Evolutionary conservation across 768 basidiomycete species (phyloP), one percentile per base, ranked within the genome.

Genomic region (Amanita exitialis): DNA sequence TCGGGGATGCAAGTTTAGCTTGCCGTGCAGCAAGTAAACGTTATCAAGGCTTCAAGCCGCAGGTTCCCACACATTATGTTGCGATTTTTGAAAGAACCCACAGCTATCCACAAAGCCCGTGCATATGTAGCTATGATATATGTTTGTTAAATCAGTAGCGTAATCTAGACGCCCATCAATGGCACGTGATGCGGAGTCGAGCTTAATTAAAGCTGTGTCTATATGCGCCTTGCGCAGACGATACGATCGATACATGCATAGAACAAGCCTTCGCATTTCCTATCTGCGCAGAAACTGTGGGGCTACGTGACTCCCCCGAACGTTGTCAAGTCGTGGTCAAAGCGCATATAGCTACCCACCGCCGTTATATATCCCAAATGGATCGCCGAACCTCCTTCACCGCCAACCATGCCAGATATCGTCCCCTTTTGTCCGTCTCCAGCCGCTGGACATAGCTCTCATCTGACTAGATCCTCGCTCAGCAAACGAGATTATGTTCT

Each of bases 211-310:
- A 30, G 12, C 16, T 23, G 30, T 42, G 47, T 25, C 49, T 39
- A 42, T 42, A 49, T 49, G 48, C 48, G 38, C 38, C 27, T 42
- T 28, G 38, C 49, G 32, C 30, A 3, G 21, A 34, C 32, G 42
- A 36, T 51, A 44, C 18, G 50, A 51, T 51, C 50, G 42, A 44
- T 51, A 51, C 43, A 51, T 51, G 50, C 42, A 44, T 34, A 23
- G 30, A 36, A 39, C 42, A 44, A 18, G 43, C 42, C 43, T 27
- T 44, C 21, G n/a, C 32, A 12, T 25, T 30, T 20, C 49, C 50
- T 28, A 36, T 44, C 41, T 30, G 28, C 28, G 36, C 50, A 21
- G 20, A 35, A 44, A 2, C n/a, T 18, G 28, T 25, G 41, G 50
- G 50, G 34, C 18, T 18, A 21, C 42, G n/a, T 51, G 50, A 44